These are phyloP conservation scores for Fusarium illudens DNA, from an alignment of 2,329 filamentous ascomycete species.

Conservation along the genomic window DNA sequence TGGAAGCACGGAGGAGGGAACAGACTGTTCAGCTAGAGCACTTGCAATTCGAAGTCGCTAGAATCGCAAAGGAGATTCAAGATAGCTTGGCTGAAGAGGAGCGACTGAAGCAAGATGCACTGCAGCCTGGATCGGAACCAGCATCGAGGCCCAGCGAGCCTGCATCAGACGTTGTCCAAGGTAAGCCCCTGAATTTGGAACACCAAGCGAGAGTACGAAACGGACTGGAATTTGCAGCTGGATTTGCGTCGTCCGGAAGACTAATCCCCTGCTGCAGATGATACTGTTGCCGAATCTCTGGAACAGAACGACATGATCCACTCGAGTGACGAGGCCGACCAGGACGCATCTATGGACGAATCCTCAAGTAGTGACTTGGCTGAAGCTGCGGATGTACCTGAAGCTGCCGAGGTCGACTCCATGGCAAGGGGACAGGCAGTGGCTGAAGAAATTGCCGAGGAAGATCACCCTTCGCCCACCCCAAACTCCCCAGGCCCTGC, in stretches of 20 bases:
- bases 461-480: not conserved
- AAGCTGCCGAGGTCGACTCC: not conserved
- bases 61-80: constrained; percentile 59
- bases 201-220: not conserved
- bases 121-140: constrained; percentile 22
- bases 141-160: constrained; percentile 14
- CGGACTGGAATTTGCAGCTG: not conserved
- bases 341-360: constrained; percentile 19
- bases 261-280: constrained; percentile 19
- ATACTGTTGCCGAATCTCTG: not conserved
- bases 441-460: not conserved
- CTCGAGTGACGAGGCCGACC: not conserved
- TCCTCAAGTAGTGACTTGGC: not conserved
- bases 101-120: constrained; percentile 43
- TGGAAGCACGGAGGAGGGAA: constrained; percentile 48
- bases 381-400: not conserved
- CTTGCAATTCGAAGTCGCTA: constrained; percentile 57
- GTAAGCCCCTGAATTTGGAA: constrained; percentile 18
- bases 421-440: not conserved
- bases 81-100: constrained; percentile 49
- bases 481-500: not conserved
- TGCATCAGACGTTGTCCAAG: constrained; percentile 23
- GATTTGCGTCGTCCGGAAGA: not conserved
- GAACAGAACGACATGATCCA: not conserved
- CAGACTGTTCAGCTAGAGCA: constrained; percentile 57